A percentile compares a stretch with the other conserved stretches of the same genome.
These are phyloP conservation scores for Arthrobotrys musiformis DNA, from an alignment of 2,329 filamentous ascomycete species.

Conservation along the genomic window DNA sequence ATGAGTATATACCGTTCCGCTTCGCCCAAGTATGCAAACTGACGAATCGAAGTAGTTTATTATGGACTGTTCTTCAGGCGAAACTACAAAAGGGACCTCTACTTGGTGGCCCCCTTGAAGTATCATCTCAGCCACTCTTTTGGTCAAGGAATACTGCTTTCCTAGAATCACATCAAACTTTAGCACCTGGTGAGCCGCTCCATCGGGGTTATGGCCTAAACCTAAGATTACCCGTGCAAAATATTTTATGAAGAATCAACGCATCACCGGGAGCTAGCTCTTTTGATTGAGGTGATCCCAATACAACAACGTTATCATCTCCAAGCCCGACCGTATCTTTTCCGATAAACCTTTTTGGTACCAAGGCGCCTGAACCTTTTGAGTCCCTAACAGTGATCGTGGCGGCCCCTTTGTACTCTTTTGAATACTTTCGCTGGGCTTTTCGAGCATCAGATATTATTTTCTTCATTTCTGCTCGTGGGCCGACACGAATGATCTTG, in stretches of 20 bases:
- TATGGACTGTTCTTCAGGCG: constrained; percentile 24
- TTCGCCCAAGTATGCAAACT: constrained; percentile 26
- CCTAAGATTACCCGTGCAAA: constrained; percentile 11
- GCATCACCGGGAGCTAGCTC: neutral
- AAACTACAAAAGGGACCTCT: constrained; percentile 15
- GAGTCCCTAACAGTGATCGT: neutral
- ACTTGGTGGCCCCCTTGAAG: constrained; percentile 16
- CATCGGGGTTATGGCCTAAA: neutral
- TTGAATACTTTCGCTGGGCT: constrained; percentile 3
- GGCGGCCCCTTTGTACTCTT: constrained; percentile 5
- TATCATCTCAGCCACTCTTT: constrained; percentile 25
- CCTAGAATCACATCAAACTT: neutral
- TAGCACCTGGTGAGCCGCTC: neutral
- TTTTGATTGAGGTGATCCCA: neutral
- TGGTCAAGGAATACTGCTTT: constrained; percentile 21
- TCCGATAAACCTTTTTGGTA: constrained; percentile 1
- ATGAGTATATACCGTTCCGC: constrained; percentile 12
- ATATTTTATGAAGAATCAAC: constrained; percentile 16
- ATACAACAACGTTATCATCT: neutral
- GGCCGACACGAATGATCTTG: constrained; percentile 12
- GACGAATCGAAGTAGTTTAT: constrained; percentile 32
- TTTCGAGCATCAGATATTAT: neutral
- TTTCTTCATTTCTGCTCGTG: neutral
- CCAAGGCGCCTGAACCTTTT: neutral
- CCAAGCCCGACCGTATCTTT: neutral